These are phyloP conservation scores for Chrysosphaeria jannelii DNA, from an alignment of 2,329 filamentous ascomycete species.

Conservation along the genomic window DNA sequence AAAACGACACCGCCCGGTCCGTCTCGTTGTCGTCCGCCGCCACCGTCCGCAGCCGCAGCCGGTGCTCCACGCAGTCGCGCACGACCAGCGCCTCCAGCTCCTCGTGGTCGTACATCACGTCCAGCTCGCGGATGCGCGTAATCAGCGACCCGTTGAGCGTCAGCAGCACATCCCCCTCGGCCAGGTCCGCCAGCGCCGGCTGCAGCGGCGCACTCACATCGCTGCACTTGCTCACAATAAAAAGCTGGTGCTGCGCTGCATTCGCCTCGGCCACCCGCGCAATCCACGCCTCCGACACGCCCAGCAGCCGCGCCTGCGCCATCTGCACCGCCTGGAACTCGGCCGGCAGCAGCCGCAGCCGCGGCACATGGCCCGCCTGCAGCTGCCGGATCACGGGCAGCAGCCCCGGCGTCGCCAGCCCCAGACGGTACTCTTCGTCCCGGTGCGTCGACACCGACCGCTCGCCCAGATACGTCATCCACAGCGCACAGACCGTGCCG, in stretches of 20 bases:
- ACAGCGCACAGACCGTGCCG: slow-evolving; percentile 77
- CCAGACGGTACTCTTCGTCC: slow-evolving; percentile 90
- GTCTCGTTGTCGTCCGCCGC: slow-evolving; percentile 79
- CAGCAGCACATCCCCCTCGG: slow-evolving; percentile 78
- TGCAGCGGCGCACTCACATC: slow-evolving; percentile 14
- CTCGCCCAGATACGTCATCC: slow-evolving; percentile 91
- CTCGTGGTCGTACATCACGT: slow-evolving; percentile 85
- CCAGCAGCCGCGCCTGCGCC: slow-evolving; percentile 92
- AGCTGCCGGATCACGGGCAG: slow-evolving; percentile 73
- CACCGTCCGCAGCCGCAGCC: slow-evolving; percentile 54
- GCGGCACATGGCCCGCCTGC: slow-evolving; percentile 46
- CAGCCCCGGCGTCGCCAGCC: slow-evolving; percentile 63
- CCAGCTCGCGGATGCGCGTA: slow-evolving; percentile 73
- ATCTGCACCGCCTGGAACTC: slow-evolving; percentile 91
- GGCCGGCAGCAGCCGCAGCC: slow-evolving; percentile 70
- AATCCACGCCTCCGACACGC: slow-evolving; percentile 88
- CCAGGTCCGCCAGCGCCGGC: slow-evolving; percentile 22
- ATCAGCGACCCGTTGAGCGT: slow-evolving; percentile 78
- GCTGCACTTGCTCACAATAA: slow-evolving; percentile 75
- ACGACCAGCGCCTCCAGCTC: slow-evolving; percentile 61
- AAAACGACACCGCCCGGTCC: slow-evolving; percentile 74
- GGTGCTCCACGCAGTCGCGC: slow-evolving; percentile 52
- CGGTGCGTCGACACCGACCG: slow-evolving; percentile 47
- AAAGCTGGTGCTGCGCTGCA: slow-evolving; percentile 77
- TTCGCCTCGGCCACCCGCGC: slow-evolving; percentile 68